Conservation (phyloP, 179 eudicot genomes). For the Pouteria campechiana region DNA sequence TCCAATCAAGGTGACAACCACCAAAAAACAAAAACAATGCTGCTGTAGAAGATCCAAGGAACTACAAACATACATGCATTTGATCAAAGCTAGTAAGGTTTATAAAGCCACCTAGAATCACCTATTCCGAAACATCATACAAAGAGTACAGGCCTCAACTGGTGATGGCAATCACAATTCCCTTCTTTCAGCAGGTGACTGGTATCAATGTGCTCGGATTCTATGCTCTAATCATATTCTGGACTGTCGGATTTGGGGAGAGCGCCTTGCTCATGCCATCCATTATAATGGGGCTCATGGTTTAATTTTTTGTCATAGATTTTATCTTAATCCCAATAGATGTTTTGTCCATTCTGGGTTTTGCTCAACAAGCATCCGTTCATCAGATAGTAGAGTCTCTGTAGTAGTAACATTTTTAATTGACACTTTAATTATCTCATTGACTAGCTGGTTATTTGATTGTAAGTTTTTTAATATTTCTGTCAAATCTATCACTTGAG, state of each 20-base stretch:
- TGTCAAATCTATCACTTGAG: too few species aligned
- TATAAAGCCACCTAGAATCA: constrained; percentile 13
- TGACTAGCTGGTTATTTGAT: too few species aligned
- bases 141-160: constrained; percentile 30
- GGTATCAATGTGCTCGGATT: constrained; percentile 37
- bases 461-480: too few species aligned
- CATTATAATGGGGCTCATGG: constrained; percentile 15
- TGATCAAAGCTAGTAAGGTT: constrained; percentile 18
- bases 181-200: constrained; percentile 31
- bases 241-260: constrained; percentile 29
- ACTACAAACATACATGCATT: constrained; percentile 22
- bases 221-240: constrained; percentile 31
- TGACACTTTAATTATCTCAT: too few species aligned
- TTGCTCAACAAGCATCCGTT: too few species aligned
- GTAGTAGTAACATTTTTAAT: too few species aligned
- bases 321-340: too few species aligned
- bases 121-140: constrained; percentile 16
- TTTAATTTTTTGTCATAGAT: too few species aligned
- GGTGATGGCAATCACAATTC: constrained; percentile 25
- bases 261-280: constrained; percentile 36
- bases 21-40: constrained; percentile 13
- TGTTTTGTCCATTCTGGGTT: too few species aligned
- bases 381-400: too few species aligned
- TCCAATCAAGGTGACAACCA: constrained; percentile 18
- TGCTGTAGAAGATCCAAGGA: constrained; percentile 27